Evolutionary conservation across 2,329 filamentous ascomycete genomes (phyloP), one percentile per base, ranked within the genome.

Genomic region (Cercospora nicotianae): DNA sequence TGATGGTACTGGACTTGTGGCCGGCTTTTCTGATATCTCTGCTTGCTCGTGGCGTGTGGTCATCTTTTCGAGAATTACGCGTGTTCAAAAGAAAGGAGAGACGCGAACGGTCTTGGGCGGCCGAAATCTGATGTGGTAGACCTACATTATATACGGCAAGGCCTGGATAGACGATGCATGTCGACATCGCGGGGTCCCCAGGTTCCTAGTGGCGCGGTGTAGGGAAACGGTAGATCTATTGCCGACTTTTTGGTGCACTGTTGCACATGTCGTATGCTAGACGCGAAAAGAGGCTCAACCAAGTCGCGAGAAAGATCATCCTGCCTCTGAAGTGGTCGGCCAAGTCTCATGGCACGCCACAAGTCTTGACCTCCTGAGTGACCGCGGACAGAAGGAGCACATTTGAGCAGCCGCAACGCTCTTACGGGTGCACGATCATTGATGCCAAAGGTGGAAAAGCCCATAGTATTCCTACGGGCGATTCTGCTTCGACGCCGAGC

Each of bases 331-430:
- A 20, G 16, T 16, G 16, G n/a, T 20, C 36, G 33, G 36, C 60
- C 60, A 63, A 63, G 60, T 53, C 42, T 23, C 60, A 10, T 63
- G 60, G 60, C 60, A 33, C 60, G 60, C 60, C 60, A 63, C 60
- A 53, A 23, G 8, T 23, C 66, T 61, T 65, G 61, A 53, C 48
- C 20, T 53, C 23, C 48, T 53, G 48, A 53, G 48, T 23, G 26
- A 30, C 12, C 48, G 48, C 48, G 48, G 48, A 13, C 23, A 26
- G 23, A 53, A 28, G 48, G 48, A 53, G 20, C 12, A 53, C 13
- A 53, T 53, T 8, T 9, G 48, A 20, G 12, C 48, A 53, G 12
- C 23, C 12, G 16, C 13, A 28, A 26, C 2, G 48, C 23, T 20
- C n/a, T 48, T 12, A 10, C 45, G 45, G 10, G 3, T 53, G 9